A percentile compares a stretch with the other conserved stretches of the same genome.
phyloP scores from a whole-genome alignment of 169 alveolate genomes.

The Theileria parva region DNA sequence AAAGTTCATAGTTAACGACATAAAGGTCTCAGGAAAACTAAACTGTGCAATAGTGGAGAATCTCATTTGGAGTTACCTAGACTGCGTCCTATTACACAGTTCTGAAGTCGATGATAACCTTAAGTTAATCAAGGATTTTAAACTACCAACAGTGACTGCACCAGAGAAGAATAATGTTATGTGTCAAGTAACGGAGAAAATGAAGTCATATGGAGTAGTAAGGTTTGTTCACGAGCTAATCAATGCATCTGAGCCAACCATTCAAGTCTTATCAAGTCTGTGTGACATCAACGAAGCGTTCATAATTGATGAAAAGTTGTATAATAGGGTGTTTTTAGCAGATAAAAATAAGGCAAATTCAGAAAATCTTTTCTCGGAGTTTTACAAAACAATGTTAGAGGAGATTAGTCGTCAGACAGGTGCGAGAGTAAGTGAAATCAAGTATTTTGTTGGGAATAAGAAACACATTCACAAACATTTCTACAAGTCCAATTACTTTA shows the following conservation, averaged over 20 bases:
- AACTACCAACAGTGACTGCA: conserved; percentile 61
- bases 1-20: conserved; percentile 53
- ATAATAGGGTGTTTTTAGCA: not conserved
- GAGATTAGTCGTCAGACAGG: conserved; percentile 69
- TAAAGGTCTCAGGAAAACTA: conserved; percentile 52
- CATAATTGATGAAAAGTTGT: conserved; percentile 6
- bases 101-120: not conserved
- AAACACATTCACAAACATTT: conserved; percentile 48
- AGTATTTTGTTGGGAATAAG: conserved; percentile 48
- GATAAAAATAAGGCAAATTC: conserved; percentile 6
- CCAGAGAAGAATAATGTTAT: conserved; percentile 39
- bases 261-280: conserved; percentile 4
- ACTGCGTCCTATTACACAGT: conserved; percentile 23
- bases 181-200: conserved; percentile 65
- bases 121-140: conserved; percentile 26
- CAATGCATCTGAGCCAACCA: conserved; percentile 15
- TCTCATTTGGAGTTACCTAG: conserved; percentile 55
- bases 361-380: conserved; percentile 22
- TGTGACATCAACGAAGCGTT: conserved; percentile 12
- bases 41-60: conserved; percentile 67
- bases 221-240: conserved; percentile 67
- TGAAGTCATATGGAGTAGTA: conserved; percentile 66
- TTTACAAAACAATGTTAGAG: conserved; percentile 63
- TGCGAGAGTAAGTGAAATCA: conserved; percentile 40
- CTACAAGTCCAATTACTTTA: conserved; percentile 12